These are phyloP conservation scores for Flaveria linearis DNA, from an alignment of 129 eudicot species.

Conservation along the genomic window DNA sequence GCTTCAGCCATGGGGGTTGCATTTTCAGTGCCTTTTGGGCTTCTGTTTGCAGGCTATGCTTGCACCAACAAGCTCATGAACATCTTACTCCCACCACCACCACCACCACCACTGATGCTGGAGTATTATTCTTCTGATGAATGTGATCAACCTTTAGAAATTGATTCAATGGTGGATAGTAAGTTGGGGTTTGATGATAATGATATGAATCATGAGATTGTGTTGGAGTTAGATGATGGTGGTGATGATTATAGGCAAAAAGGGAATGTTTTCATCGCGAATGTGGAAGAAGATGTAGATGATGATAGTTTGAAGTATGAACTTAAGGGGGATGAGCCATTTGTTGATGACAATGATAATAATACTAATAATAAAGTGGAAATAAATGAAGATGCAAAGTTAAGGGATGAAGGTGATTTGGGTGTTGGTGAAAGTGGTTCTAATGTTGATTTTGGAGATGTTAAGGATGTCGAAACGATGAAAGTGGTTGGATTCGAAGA, in stretches of 20 bases:
- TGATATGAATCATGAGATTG: background rate
- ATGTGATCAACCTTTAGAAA: constrained; percentile 9
- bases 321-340: background rate
- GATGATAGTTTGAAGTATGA: constrained; percentile 28
- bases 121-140: constrained; percentile 33
- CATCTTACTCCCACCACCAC: constrained; percentile 48
- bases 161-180: constrained; percentile 20
- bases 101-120: constrained; percentile 14
- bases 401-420: constrained; percentile 31
- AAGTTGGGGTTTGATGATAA: background rate
- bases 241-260: background rate
- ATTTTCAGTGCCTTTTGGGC: constrained; percentile 64
- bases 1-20: constrained; percentile 76
- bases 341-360: background rate
- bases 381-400: constrained; percentile 14
- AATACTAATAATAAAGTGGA: background rate
- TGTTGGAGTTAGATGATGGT: background rate
- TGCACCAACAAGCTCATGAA: constrained; percentile 69
- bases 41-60: constrained; percentile 59
- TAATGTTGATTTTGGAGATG: constrained; percentile 1
- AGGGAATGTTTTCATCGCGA: background rate
- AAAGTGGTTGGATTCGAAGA: constrained; percentile 6
- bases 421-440: background rate
- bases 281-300: constrained; percentile 6
- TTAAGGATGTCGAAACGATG: background rate